A percentile compares a stretch with the other conserved stretches of the same genome.
phyloP scores from a whole-genome alignment of 768 basidiomycete species.

The Galerina sulciceps region DNA sequence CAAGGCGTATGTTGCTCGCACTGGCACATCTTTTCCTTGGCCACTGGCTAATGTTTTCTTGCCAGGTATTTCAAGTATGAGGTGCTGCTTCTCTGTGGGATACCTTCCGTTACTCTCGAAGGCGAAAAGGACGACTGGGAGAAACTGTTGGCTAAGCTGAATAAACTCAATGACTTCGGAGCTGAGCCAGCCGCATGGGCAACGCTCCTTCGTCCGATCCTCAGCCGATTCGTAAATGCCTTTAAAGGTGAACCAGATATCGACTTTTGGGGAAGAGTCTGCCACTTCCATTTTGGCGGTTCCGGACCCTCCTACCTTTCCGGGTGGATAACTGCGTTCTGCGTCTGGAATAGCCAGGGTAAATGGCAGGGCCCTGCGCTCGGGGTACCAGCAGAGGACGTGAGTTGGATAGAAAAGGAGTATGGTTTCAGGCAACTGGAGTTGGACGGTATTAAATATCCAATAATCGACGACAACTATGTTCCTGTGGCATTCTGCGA shows the following conservation, averaged over 20 bases:
- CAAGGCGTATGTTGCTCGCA: conserved; percentile 6
- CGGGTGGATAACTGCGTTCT: conserved; percentile 25
- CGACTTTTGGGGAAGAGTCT: conserved; percentile 20
- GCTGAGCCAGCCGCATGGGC: conserved; percentile 19
- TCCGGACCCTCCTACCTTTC: conserved; percentile 16
- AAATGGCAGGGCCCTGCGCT: conserved; percentile 18
- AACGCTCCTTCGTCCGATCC: conserved; percentile 17
- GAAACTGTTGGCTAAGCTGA: conserved; percentile 20
- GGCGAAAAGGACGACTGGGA: conserved; percentile 26
- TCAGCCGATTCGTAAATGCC: conserved; percentile 21
- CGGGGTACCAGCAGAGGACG: not conserved
- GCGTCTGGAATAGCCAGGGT: conserved; percentile 18
- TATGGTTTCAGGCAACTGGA: not conserved
- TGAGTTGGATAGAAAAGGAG: not conserved
- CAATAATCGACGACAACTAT: not conserved
- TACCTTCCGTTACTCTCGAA: conserved; percentile 26
- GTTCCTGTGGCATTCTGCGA: conserved; percentile 15
- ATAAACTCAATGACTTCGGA: conserved; percentile 21
- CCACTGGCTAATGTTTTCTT: not conserved
- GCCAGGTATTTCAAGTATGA: conserved; percentile 22
- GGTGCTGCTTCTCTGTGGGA: conserved; percentile 19
- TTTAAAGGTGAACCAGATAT: conserved; percentile 19
- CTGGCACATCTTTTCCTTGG: not conserved
- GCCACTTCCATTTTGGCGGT: conserved; percentile 11
- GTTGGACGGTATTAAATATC: conserved; percentile 10